Base-by-base conservation (phyloP, 495 filamentous ascomycete species). In the Staphylotrichum tortipilum region DNA sequence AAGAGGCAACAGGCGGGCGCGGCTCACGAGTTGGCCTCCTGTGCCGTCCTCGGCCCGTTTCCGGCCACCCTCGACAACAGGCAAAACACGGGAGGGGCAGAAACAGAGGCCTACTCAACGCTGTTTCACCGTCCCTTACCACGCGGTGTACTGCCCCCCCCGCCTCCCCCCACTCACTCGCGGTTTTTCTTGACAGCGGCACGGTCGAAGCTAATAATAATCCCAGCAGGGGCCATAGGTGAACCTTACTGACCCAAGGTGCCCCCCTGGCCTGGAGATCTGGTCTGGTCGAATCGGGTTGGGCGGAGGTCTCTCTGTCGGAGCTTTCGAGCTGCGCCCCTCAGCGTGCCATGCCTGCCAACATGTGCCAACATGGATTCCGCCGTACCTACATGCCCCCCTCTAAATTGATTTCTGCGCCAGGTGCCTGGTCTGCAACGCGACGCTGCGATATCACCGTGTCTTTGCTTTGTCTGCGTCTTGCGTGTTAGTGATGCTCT, bases 1-100 rank as follows among this genome's bases (percentile, higher is more conserved):
- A 54, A 58, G 44, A 52, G 46, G 58, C 50, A 44, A 44, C 11
- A 53, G 44, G 49, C 63, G 63, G n/a, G 63, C 58, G 62, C 63
- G 55, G 59, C 42, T 53, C 50, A 58, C 50, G 28, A 47, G 22
- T 51, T 46, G 35, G 29, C 38, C 35, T 44, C 49, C 45, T 35
- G 47, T 46, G 35, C 22, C 38, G 28, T 44, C 49, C 45, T 35
- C 58, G 60, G 48, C 50, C 53, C 53, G 49, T 49, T 15, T 56
- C 49, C 45, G 48, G 30, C 53, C 55, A 19, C 30, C 33, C 40
- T 35, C 31, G 28, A 55, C 39, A 52, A 57, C 54, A 56, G 39
- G 52, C 47, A 44, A 48, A 44, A 43, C 40, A n/a, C n/a, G n/a
- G 14, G 4, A 10, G 22, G 19, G 33, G 44, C 1, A 37, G 26